Base-by-base conservation (phyloP, 371 early-diverging fungal species). In the Umbelopsis sp. region DNA sequence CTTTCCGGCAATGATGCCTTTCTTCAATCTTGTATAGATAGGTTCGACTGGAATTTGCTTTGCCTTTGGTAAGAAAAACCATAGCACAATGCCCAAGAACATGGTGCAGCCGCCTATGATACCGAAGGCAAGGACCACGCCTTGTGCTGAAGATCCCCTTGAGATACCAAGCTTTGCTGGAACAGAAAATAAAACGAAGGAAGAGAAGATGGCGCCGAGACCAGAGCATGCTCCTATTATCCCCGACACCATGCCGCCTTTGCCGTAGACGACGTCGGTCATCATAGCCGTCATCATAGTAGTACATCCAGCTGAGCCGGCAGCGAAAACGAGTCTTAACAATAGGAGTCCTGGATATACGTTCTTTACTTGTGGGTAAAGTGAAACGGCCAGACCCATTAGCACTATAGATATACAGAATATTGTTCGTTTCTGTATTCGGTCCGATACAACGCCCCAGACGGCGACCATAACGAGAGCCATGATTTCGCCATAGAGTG, bases 271-370 rank as follows among this genome's bases (percentile, higher is more conserved):
- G 2, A 82, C 75, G 71, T 88, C 87, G 22, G 83, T 76, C 65
- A 87, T 70, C 44, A 83, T 77, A 12, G 85, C 87, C 1, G 87
- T 82, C 82, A 90, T 82, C 95, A 94, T 93, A 25, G 88, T 73
- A 4, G 87, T 85, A 7, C 84, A 76, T 0, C 91, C 91, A 10
- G 92, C 82, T 4, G 91, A 86, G 11, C 95, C 95, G 18, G 91
- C 51, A 0, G 91, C 72, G 44, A 89, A 92, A 10, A 90, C 46
- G 3, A 89, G 70, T 18, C 86, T 75, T 11, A 80, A 57, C 10
- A 88, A 63, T n/a, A 92, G 53, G 66, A 91, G 72, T 16, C 74
- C 71, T 3, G 89, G 89, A 66, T 85, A 87, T 1, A 87, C 76
- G 38, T 77, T 78, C 11, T 65, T 62, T n/a, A 83, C 82, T 62